Base-by-base conservation (phyloP, 495 filamentous ascomycete species). In the Neurospora sp. region DNA sequence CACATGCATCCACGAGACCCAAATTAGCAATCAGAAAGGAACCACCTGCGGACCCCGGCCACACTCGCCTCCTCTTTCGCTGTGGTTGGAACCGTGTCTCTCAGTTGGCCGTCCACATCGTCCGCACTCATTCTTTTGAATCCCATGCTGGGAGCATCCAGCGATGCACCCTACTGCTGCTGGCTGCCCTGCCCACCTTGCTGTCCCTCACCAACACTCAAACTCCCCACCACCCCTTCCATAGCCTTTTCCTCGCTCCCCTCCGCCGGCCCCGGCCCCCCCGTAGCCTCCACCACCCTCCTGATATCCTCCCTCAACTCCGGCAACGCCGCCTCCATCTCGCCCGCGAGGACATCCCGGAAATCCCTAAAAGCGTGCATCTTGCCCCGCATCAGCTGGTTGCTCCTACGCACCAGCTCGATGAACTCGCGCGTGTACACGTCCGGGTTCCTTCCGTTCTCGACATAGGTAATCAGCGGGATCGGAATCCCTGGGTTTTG, bases 371-470 rank as follows among this genome's bases (percentile, higher is more conserved):
- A 97, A 20, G 94, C 96, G 83, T 90, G 86, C 79, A 86, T 88
- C 86, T 94, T 94, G 27, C 96, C 96, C 77, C 92, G 91, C 77
- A 95, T 82, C 73, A 91, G 86, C 83, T 97, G 94, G 80, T 98
- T 98, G 40, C 88, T 85, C 75, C 90, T 87, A 80, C 95, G 89
- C 31, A 93, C 92, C 23, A 93, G 85, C 89, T 99, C 96, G 69
- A 98, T 94, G 78, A 98, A 97, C 84, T 98, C 94, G 44, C 96
- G 88, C 71, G 95, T 98, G 86, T 98, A 99, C 83, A 99, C 97
- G 80, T 98, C 95, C 16, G 96, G 96, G 84, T 99, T 99, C 62
- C 96, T 92, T 14, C 93, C 90, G 71, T 92, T 87, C 81, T 98
- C 94, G 70, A 99, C 93, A 84, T 99, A 99, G 74, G 92, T 87